phyloP scores from a whole-genome alignment of 1,284 basidiomycete genomes.

The Melampsora americana region DNA sequence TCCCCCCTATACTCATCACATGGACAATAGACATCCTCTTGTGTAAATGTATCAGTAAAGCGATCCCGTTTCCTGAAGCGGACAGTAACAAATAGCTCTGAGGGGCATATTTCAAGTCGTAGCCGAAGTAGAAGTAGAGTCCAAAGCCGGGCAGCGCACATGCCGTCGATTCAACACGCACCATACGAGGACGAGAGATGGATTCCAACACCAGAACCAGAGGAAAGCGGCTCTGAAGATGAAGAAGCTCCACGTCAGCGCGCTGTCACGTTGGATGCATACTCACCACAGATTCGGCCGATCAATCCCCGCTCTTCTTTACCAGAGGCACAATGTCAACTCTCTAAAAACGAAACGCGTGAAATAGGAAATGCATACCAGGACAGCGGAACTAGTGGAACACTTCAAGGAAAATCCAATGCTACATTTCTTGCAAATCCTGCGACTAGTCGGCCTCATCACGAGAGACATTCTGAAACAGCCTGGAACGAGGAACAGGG shows the following conservation, averaged over 20 bases:
- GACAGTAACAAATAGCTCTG: neutral
- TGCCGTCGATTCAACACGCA: neutral
- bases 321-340: neutral
- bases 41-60: constrained; percentile 7
- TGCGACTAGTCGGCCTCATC: no score
- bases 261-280: neutral
- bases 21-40: constrained; percentile 17
- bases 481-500: neutral
- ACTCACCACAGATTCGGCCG: neutral
- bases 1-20: constrained; percentile 14
- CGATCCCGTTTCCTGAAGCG: constrained; percentile 6
- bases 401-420: neutral
- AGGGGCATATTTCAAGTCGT: neutral
- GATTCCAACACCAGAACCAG: constrained; percentile 16
- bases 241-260: neutral
- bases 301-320: neutral
- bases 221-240: neutral
- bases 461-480: no score
- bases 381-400: no score
- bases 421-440: neutral
- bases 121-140: neutral
- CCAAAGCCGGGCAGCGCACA: neutral
- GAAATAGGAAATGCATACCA: neutral
- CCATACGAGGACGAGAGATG: constrained; percentile 12
- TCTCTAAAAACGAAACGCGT: neutral